Base-by-base conservation (phyloP, 2,329 filamentous ascomycete species). In the Diaporthe sp. region DNA sequence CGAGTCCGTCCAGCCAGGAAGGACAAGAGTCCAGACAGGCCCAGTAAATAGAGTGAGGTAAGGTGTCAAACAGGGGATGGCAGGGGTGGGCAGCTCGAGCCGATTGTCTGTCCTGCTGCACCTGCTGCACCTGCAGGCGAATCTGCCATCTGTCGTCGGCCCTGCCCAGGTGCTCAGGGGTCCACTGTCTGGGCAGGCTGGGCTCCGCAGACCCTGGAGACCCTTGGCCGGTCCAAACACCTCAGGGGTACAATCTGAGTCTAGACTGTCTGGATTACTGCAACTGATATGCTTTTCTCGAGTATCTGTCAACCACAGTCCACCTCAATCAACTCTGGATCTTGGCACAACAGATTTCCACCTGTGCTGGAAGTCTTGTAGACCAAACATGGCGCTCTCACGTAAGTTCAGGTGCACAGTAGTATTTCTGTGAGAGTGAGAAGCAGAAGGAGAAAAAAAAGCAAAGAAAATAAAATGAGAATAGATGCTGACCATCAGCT, bases 31-130 rank as follows among this genome's bases (percentile, higher is more conserved):
- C 64, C 47, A 54, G 64, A 13, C 19, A 40, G 64, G 47, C 47
- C 64, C 47, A 22, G 64, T 68, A 54, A 68, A 68, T 68, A 54
- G 33, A 52, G 22, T 52, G 45, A 67, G 45, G 45, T 52, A 38
- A 67, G 64, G 47, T 68, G 64, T 68, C 47, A 68, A 68, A 68
- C 64, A 68, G 64, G 64, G 45, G 64, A 68, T 15, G 64, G 45
- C 64, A 68, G 47, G 64, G 28, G 58, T n/a, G 60, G 64, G 64
- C 47, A 68, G 64, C 64, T 68, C 4, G 33, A 54, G 47, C 64
- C 64, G 64, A 54, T 33, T 25, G 42, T 50, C 25, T 17, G 22
- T n/a, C 15, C 38, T 42, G 58, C 60, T 50, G 38, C 52, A 38
- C 57, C 30, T 50, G 60, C 28, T 54, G 15, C 64, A 9, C 58